phyloP scores from a whole-genome alignment of 352 stramenopile species.

The Phytophthora quininea region DNA sequence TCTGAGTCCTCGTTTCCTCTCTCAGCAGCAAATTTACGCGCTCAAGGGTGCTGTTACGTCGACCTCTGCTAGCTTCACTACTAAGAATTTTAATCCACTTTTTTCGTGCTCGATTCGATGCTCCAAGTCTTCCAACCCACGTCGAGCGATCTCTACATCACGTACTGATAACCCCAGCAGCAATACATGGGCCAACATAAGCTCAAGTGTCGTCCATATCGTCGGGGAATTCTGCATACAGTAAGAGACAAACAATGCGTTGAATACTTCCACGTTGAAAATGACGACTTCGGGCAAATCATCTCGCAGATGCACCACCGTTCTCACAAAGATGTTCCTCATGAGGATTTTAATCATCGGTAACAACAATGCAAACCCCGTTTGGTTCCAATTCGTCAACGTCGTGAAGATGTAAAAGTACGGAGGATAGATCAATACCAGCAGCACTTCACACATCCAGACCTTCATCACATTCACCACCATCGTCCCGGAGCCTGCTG shows the following conservation, averaged over 20 bases:
- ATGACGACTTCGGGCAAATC: slow-evolving; percentile 23
- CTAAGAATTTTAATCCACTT: too few species aligned
- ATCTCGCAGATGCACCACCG: slow-evolving; percentile 10
- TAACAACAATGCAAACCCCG: slow-evolving; percentile 12
- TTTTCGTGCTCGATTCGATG: background rate
- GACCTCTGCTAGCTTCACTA: too few species aligned
- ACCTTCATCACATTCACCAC: slow-evolving; percentile 8
- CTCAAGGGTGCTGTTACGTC: too few species aligned
- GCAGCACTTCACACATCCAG: slow-evolving; percentile 12
- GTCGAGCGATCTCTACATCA: slow-evolving; percentile 5
- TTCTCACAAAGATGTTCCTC: slow-evolving; percentile 14
- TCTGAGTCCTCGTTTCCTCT: background rate
- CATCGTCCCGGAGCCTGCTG: background rate
- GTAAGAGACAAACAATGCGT: slow-evolving; percentile 29
- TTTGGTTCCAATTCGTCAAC: background rate
- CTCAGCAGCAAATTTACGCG: too few species aligned
- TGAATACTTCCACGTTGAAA: slow-evolving; percentile 33
- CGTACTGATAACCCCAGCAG: slow-evolving; percentile 12
- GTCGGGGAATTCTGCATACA: slow-evolving; percentile 30
- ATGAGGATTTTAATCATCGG: slow-evolving; percentile 11
- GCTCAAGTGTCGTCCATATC: slow-evolving; percentile 15
- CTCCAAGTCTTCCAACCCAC: slow-evolving; percentile 4
- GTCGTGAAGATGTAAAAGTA: slow-evolving; percentile 19
- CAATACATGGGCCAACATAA: slow-evolving; percentile 20
- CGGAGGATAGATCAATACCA: slow-evolving; percentile 14